phyloP scores from a whole-genome alignment of 2,329 filamentous ascomycete species.

The Neofusicoccum laricinum region DNA sequence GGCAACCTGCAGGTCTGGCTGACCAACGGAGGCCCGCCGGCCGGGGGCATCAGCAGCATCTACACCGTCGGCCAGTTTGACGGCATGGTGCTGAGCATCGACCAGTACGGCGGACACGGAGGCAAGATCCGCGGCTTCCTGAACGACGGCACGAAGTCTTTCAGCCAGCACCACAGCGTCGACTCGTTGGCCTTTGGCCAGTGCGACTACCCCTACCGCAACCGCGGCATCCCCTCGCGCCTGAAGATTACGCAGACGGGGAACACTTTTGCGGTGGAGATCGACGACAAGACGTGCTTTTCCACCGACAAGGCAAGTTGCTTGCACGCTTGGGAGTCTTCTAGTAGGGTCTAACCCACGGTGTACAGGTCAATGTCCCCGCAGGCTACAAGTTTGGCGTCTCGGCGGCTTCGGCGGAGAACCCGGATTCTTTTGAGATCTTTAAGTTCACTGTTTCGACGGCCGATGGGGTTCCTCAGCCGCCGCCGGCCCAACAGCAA shows the following conservation, averaged over 20 bases:
- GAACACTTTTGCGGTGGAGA: conserved; percentile 68
- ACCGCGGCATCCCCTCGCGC: conserved; percentile 79
- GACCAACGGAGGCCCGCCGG: conserved; percentile 63
- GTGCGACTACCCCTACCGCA: conserved; percentile 87
- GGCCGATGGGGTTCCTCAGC: conserved; percentile 29
- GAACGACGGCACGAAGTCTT: conserved; percentile 87
- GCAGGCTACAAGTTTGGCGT: conserved; percentile 81
- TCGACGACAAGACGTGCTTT: conserved; percentile 82
- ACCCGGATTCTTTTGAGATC: conserved; percentile 89
- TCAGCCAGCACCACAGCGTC: conserved; percentile 67
- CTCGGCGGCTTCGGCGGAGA: conserved; percentile 83
- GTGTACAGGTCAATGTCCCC: conserved; percentile 66
- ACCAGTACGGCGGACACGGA: conserved; percentile 73
- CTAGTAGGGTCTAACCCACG: no score
- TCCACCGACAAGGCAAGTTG: conserved; percentile 61
- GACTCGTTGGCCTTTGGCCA: conserved; percentile 90
- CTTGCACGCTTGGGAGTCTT: neutral
- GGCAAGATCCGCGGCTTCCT: conserved; percentile 89
- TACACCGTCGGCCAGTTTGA: conserved; percentile 86
- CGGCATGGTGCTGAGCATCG: conserved; percentile 82
- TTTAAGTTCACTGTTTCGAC: conserved; percentile 78
- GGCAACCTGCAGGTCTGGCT: conserved; percentile 97
- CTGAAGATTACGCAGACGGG: conserved; percentile 70
- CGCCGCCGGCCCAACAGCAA: conserved; percentile 21
- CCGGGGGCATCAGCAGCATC: conserved; percentile 70